Conservation (phyloP, 2,329 filamentous ascomycete species). For the Cladosporium colombiae region DNA sequence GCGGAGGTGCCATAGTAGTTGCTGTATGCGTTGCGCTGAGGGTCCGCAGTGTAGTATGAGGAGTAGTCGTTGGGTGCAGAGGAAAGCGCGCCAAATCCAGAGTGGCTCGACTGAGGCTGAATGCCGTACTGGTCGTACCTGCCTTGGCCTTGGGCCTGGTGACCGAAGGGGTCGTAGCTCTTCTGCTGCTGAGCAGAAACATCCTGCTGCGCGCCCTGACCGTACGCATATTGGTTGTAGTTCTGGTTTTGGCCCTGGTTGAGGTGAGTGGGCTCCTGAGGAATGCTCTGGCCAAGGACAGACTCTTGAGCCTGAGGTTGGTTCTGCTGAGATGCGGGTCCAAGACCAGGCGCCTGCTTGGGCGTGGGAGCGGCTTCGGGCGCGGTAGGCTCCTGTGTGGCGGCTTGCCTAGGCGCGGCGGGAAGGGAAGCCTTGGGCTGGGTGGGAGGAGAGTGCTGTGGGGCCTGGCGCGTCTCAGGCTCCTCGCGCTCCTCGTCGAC, state of each 20-base stretch:
- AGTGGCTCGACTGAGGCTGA: slow-evolving; percentile 57
- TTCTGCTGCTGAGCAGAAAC: slow-evolving; percentile 67
- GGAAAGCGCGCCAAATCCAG: slow-evolving; percentile 67
- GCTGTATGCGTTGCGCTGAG: slow-evolving; percentile 72
- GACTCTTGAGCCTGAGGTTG: slow-evolving; percentile 40
- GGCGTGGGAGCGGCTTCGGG: slow-evolving; percentile 49
- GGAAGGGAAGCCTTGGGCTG: slow-evolving; percentile 85
- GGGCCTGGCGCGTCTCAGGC: slow-evolving; percentile 90
- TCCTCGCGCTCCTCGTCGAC: slow-evolving; percentile 95
- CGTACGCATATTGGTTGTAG: slow-evolving; percentile 70
- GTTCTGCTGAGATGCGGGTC: slow-evolving; percentile 59
- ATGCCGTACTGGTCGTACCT: slow-evolving; percentile 53
- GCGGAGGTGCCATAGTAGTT: slow-evolving; percentile 59
- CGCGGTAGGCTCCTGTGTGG: slow-evolving; percentile 42
- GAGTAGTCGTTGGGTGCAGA: slow-evolving; percentile 78
- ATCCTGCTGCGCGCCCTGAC: slow-evolving; percentile 60
- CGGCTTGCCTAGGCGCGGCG: slow-evolving; percentile 59
- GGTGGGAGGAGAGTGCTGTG: slow-evolving; percentile 85
- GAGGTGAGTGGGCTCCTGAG: slow-evolving; percentile 44
- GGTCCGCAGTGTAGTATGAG: slow-evolving; percentile 78
- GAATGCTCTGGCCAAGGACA: slow-evolving; percentile 55
- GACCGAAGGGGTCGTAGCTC: slow-evolving; percentile 82
- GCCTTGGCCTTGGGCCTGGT: slow-evolving; percentile 59
- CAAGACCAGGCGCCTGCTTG: slow-evolving; percentile 63
- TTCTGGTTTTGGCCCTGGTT: slow-evolving; percentile 44